phyloP scores from a whole-genome alignment of 2,329 filamentous ascomycete species.

The Lachnellula arida region DNA sequence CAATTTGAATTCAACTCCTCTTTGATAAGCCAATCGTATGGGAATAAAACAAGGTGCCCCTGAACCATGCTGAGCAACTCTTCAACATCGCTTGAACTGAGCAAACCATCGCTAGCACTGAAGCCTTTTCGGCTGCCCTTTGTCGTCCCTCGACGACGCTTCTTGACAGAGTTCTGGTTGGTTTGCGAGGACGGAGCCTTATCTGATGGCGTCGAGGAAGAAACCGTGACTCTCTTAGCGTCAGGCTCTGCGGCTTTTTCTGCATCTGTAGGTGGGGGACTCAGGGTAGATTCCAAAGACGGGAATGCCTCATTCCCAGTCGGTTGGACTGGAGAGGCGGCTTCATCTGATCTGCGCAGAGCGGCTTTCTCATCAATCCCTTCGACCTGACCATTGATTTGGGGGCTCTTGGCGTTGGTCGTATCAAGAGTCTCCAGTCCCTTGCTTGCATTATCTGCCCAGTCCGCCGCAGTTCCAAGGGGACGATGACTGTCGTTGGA shows the following conservation, averaged over 20 bases:
- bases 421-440: constrained; percentile 17
- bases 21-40: constrained; percentile 89
- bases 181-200: constrained; percentile 3
- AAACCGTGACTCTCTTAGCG: constrained; percentile 54
- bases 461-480: constrained; percentile 25
- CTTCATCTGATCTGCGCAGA: constrained; percentile 29
- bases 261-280: constrained; percentile 20
- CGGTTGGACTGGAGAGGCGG: constrained; percentile 40
- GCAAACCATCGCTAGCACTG: constrained; percentile 66
- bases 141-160: constrained; percentile 62
- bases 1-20: constrained; percentile 94
- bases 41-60: constrained; percentile 85
- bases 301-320: constrained; percentile 44
- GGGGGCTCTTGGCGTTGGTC: constrained; percentile 9
- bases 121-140: constrained; percentile 58
- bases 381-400: constrained; percentile 21
- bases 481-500: constrained; percentile 18
- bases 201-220: constrained; percentile 30
- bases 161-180: constrained; percentile 48
- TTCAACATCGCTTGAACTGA: constrained; percentile 72
- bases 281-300: constrained; percentile 36
- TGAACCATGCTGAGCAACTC: constrained; percentile 77
- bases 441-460: constrained; percentile 22
- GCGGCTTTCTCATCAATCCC: constrained; percentile 23
- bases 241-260: constrained; percentile 32